A percentile compares a stretch with the other conserved stretches of the same genome.
Conservation (phyloP, 805 yeast genomes). For the Starmerella riodocensis region DNA sequence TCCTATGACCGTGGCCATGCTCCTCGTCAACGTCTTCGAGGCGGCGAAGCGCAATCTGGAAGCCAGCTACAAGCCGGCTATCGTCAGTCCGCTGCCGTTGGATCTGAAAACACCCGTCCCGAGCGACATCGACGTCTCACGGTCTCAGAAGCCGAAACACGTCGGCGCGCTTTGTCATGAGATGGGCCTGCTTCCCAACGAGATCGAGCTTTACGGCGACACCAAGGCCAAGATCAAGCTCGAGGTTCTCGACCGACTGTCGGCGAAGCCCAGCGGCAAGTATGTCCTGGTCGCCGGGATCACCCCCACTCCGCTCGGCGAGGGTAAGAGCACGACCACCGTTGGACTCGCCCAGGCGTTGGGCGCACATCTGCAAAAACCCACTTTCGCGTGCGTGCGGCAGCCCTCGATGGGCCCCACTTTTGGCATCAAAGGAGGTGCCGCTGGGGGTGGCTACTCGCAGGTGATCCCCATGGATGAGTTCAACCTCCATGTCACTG, state of each 20-base stretch:
- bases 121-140: conserved; percentile 77
- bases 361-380: conserved; percentile 74
- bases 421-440: conserved; percentile 97
- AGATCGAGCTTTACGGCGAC: conserved; percentile 78
- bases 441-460: conserved; percentile 97
- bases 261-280: conserved; percentile 55
- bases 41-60: conserved; percentile 48
- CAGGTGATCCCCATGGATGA: conserved; percentile 99
- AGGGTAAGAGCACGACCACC: conserved; percentile 94
- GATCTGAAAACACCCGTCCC: conserved; percentile 60
- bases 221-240: conserved; percentile 79
- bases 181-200: conserved; percentile 62
- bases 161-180: conserved; percentile 65
- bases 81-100: conserved; percentile 44
- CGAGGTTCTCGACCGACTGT: conserved; percentile 54
- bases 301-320: conserved; percentile 96
- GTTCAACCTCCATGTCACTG: conserved; percentile 93
- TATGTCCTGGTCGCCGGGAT: conserved; percentile 91
- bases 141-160: conserved; percentile 77
- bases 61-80: conserved; percentile 32
- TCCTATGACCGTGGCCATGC: conserved; percentile 98
- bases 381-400: conserved; percentile 86
- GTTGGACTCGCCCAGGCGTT: conserved; percentile 94
- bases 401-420: conserved; percentile 99
- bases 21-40: conserved; percentile 64